Conservation (phyloP, 2,329 filamentous ascomycete species). For the Teratosphaeria pseudoeucalypti region DNA sequence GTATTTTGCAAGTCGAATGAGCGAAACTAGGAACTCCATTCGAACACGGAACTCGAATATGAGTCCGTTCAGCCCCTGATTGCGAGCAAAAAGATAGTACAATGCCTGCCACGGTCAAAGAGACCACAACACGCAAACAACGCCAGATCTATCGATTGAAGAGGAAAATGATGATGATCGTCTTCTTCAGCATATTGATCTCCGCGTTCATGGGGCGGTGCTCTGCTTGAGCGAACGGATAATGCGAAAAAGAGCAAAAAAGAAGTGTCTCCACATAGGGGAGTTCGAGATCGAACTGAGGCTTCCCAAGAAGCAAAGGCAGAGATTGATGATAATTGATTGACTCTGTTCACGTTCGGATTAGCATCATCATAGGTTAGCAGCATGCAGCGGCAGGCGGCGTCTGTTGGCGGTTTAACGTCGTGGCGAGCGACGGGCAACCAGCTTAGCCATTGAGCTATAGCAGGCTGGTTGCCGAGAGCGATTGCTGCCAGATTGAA, state of each 20-base stretch:
- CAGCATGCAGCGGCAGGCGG: not conserved
- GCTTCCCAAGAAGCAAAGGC: not conserved
- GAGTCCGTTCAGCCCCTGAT: not conserved
- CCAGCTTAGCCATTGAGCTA: not conserved
- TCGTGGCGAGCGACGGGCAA: not conserved
- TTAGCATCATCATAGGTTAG: not conserved
- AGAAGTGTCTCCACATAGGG: not conserved
- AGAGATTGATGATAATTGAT: not conserved
- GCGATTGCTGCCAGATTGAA: not conserved
- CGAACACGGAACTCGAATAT: not conserved
- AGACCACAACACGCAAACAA: not conserved
- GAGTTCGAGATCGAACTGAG: not conserved
- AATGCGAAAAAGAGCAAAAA: not conserved
- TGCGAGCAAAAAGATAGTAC: not conserved
- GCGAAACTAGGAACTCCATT: not conserved
- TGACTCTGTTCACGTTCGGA: not conserved
- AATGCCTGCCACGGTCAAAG: not conserved
- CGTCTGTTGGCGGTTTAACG: not conserved
- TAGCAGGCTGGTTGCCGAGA: not conserved
- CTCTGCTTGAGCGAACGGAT: not conserved
- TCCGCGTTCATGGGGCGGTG: not conserved
- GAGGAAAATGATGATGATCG: not conserved
- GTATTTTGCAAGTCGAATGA: not conserved
- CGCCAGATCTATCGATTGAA: not conserved
- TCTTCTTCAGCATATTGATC: not conserved